Evolutionary conservation across 331 rosid genomes (phyloP).

Genomic region (Pyracantha coccinea): DNA sequence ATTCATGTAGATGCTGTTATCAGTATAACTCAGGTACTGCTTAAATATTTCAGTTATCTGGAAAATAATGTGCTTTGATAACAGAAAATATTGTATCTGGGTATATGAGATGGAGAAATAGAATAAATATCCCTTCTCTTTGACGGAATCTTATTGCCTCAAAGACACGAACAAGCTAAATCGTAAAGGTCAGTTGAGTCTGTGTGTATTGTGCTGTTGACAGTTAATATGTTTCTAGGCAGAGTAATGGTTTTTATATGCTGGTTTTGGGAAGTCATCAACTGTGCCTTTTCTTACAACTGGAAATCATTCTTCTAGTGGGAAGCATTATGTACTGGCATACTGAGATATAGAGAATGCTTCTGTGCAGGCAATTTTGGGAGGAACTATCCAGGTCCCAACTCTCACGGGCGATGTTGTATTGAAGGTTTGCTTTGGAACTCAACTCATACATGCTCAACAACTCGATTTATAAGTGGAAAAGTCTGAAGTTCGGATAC

Average conservation of each 20-base stretch:
- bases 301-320: not conserved
- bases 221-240: not conserved
- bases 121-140: no score
- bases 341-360: constrained; percentile 1
- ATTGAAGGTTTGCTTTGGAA: constrained; percentile 57
- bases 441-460: not conserved
- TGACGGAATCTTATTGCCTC: not conserved
- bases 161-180: not conserved
- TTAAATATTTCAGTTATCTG: not conserved
- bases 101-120: no score
- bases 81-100: not conserved
- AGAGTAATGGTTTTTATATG: not conserved
- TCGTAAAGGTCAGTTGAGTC: no score
- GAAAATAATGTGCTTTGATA: not conserved
- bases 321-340: not conserved
- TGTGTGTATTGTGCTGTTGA: no score
- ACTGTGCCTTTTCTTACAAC: not conserved
- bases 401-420: constrained; percentile 89
- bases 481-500: not conserved
- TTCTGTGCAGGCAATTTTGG: constrained; percentile 68
- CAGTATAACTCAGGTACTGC: constrained; percentile 76
- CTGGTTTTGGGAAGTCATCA: not conserved
- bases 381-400: constrained; percentile 85
- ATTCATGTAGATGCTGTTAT: constrained; percentile 79
- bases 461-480: not conserved